Evolutionary conservation across 2,329 filamentous ascomycete genomes (phyloP).

Genomic region (Tolypocladium ophioglossoides): DNA sequence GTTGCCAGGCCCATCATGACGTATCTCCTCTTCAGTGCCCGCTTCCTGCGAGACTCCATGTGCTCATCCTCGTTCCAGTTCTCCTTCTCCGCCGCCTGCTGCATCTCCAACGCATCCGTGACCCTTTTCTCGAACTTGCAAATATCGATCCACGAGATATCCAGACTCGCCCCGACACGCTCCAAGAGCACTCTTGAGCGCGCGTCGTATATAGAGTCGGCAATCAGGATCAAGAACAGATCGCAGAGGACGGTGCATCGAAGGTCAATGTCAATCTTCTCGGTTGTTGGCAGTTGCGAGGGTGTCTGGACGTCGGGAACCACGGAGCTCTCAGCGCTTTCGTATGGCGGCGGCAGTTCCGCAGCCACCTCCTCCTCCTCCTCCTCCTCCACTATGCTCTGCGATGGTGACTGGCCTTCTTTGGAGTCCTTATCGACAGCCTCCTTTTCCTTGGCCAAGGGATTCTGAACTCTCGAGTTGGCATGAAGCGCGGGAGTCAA

Average conservation of each 20-base stretch:
- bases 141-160: slow-evolving; percentile 84
- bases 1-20: slow-evolving; percentile 96
- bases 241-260: slow-evolving; percentile 97
- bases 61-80: slow-evolving; percentile 97
- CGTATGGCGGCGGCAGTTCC: slow-evolving; percentile 47
- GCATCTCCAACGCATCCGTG: slow-evolving; percentile 95
- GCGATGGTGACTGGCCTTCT: slow-evolving; percentile 8
- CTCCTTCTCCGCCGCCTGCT: slow-evolving; percentile 86
- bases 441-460: slow-evolving; percentile 50
- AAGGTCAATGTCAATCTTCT: slow-evolving; percentile 88
- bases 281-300: slow-evolving; percentile 68
- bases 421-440: slow-evolving; percentile 6
- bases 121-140: slow-evolving; percentile 95
- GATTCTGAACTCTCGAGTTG: slow-evolving; percentile 88
- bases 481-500: slow-evolving; percentile 80
- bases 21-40: slow-evolving; percentile 71
- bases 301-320: slow-evolving; percentile 73
- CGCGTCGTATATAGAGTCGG: slow-evolving; percentile 88
- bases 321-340: slow-evolving; percentile 55
- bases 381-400: slow-evolving; percentile 26
- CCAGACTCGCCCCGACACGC: slow-evolving; percentile 67
- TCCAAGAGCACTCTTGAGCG: slow-evolving; percentile 79
- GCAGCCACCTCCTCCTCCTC: slow-evolving; percentile 19
- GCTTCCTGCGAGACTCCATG: slow-evolving; percentile 75
- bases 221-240: slow-evolving; percentile 87